A percentile compares a stretch with the other conserved stretches of the same genome.
phyloP scores from a whole-genome alignment of 306 rosid genomes.

The Fragaria iinumae region DNA sequence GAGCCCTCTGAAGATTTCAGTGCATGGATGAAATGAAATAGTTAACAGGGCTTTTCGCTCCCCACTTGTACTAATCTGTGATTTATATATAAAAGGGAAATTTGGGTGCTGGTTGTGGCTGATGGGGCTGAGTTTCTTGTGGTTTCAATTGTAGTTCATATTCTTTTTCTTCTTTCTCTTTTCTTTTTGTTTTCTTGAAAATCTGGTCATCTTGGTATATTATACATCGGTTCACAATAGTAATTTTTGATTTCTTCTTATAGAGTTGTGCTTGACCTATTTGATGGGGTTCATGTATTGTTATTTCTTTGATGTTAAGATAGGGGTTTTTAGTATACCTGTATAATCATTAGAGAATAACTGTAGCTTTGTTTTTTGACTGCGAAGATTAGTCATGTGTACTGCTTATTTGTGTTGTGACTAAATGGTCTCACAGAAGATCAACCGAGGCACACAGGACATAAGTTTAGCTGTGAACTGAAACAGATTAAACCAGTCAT shows the following conservation, averaged over 20 bases:
- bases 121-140: slow-evolving; percentile 52
- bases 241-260: neutral
- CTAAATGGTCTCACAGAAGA: neutral
- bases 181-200: neutral
- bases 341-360: neutral
- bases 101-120: slow-evolving; percentile 71
- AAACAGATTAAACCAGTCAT: neutral
- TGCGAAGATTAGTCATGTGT: neutral
- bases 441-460: neutral
- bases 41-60: slow-evolving; percentile 50
- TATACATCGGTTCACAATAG: neutral
- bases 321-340: neutral
- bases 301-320: neutral
- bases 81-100: slow-evolving; percentile 58
- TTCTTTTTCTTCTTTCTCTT: slow-evolving; percentile 2
- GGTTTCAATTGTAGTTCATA: slow-evolving; percentile 50
- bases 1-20: slow-evolving; percentile 35
- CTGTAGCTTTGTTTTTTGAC: neutral
- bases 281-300: neutral
- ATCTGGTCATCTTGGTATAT: neutral
- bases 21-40: slow-evolving; percentile 23
- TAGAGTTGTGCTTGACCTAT: neutral
- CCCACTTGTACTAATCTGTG: slow-evolving; percentile 67
- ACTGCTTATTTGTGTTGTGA: neutral
- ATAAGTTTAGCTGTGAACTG: neutral